Percentiles rank a stretch among this genome's conserved stretches.
Evolutionary conservation across 2,329 filamentous ascomycete species (phyloP).

Genomic region (Orbilia oligospora): DNA sequence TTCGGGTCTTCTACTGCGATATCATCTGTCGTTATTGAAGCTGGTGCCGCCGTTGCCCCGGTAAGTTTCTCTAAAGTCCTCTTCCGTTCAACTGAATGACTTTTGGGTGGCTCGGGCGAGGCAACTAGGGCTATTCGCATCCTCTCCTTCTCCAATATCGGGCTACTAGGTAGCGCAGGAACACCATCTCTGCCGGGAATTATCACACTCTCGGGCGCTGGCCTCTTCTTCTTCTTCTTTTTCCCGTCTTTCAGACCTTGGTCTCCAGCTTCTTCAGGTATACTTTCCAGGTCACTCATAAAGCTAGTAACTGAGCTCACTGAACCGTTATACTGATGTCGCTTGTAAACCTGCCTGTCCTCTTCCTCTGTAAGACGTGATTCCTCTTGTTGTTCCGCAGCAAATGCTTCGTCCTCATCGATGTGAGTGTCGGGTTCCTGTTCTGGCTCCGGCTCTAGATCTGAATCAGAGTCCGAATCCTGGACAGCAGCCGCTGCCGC

Average conservation of each 20-base stretch:
- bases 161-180: constrained; percentile 50
- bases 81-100: constrained; percentile 35
- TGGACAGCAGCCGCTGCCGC: constrained; percentile 1
- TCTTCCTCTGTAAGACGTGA: not conserved
- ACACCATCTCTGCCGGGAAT: constrained; percentile 51
- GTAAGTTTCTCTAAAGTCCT: constrained; percentile 46
- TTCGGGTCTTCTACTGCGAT: constrained; percentile 19
- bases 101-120: constrained; percentile 36
- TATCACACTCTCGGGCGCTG: constrained; percentile 42
- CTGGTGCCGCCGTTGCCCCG: constrained; percentile 1
- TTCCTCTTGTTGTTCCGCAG: constrained; percentile 18
- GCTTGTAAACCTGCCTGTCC: constrained; percentile 35
- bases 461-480: constrained; percentile 19
- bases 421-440: constrained; percentile 38
- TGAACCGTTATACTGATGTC: constrained; percentile 50
- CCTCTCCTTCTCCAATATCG: constrained; percentile 42
- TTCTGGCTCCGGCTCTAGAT: constrained; percentile 13
- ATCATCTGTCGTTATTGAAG: not conserved
- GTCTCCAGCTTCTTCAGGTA: constrained; percentile 52
- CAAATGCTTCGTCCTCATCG: constrained; percentile 36
- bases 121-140: constrained; percentile 24
- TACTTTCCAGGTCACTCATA: constrained; percentile 57
- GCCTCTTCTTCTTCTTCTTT: constrained; percentile 56
- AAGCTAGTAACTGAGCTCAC: constrained; percentile 55
- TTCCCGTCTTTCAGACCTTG: constrained; percentile 19